Percentiles rank a stretch among this genome's conserved stretches.
Evolutionary conservation across 306 rosid genomes (phyloP).

Genomic region (Coriaria nepalensis): DNA sequence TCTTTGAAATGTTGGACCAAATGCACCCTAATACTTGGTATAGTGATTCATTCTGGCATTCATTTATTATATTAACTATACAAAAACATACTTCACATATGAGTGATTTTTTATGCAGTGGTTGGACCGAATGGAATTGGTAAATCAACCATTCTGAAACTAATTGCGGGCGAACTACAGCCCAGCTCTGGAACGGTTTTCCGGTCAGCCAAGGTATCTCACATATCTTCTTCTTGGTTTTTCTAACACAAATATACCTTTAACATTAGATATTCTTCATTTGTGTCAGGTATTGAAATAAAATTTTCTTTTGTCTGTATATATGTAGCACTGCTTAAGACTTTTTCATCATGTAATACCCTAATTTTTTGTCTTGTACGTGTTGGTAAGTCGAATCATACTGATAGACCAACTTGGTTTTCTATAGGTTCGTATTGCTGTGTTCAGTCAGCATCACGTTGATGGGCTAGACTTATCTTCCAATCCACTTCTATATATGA

Average conservation of each 20-base stretch:
- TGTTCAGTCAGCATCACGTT: constrained; percentile 98
- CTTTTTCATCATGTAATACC: too few species aligned
- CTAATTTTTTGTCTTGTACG: too few species aligned
- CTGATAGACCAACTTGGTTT: constrained; percentile 4
- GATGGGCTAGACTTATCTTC: constrained; percentile 93
- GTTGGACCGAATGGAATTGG: constrained; percentile 99
- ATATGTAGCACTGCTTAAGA: background rate
- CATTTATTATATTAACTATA: constrained; percentile 10
- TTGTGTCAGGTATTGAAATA: too few species aligned
- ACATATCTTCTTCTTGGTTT: background rate
- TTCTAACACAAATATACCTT: background rate
- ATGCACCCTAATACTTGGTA: too few species aligned
- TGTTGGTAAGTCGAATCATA: too few species aligned
- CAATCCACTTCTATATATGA: constrained; percentile 92
- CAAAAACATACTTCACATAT: constrained; percentile 10
- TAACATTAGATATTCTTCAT: too few species aligned
- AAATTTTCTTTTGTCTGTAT: background rate
- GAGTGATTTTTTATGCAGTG: constrained; percentile 52
- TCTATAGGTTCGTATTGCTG: constrained; percentile 92
- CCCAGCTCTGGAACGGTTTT: constrained; percentile 94
- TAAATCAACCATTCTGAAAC: constrained; percentile 93
- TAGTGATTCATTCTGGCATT: constrained; percentile 1
- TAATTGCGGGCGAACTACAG: constrained; percentile 94
- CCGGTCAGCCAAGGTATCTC: constrained; percentile 90
- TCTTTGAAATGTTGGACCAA: too few species aligned